phyloP scores from a whole-genome alignment of 2,329 filamentous ascomycete genomes.

The Xylariaceae sp. region DNA sequence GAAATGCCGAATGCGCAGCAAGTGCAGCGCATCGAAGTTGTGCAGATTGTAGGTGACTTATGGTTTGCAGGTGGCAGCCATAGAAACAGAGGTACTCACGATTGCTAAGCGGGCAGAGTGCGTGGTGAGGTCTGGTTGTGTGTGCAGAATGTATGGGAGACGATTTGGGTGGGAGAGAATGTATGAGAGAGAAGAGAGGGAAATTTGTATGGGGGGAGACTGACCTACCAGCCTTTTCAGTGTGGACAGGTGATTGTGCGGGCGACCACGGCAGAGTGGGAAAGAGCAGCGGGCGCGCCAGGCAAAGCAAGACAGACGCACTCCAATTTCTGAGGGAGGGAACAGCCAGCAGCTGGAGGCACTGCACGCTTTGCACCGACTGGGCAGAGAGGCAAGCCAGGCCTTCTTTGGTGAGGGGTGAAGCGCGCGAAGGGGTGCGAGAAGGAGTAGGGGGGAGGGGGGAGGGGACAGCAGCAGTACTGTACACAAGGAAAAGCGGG shows the following conservation, averaged over 20 bases:
- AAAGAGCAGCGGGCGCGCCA: slow-evolving; percentile 24
- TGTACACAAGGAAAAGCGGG: no score
- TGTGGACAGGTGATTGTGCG: slow-evolving; percentile 59
- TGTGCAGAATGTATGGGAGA: slow-evolving; percentile 45
- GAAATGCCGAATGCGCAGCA: slow-evolving; percentile 1
- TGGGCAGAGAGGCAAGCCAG: neutral
- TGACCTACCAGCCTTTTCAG: slow-evolving; percentile 56
- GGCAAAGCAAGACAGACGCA: slow-evolving; percentile 26
- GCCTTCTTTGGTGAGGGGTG: neutral
- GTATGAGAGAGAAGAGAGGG: slow-evolving; percentile 58
- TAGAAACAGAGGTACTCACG: slow-evolving; percentile 50
- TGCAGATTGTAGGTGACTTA: slow-evolving; percentile 34
- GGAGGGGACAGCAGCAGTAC: no score
- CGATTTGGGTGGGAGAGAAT: slow-evolving; percentile 49
- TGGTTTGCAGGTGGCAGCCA: slow-evolving; percentile 33
- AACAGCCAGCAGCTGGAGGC: slow-evolving; percentile 5
- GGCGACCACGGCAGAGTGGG: no score
- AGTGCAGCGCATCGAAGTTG: slow-evolving; percentile 4
- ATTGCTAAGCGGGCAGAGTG: slow-evolving; percentile 32
- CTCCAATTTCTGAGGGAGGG: slow-evolving; percentile 23
- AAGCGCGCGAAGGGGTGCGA: no score
- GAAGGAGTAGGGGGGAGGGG: no score
- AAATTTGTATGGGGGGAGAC: slow-evolving; percentile 52
- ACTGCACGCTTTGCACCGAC: neutral
- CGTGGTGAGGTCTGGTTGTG: slow-evolving; percentile 39